Evolutionary conservation across 2,329 filamentous ascomycete genomes (phyloP), one percentile per base, ranked within the genome.

Genomic region (Tolypocladium ovalisporum): DNA sequence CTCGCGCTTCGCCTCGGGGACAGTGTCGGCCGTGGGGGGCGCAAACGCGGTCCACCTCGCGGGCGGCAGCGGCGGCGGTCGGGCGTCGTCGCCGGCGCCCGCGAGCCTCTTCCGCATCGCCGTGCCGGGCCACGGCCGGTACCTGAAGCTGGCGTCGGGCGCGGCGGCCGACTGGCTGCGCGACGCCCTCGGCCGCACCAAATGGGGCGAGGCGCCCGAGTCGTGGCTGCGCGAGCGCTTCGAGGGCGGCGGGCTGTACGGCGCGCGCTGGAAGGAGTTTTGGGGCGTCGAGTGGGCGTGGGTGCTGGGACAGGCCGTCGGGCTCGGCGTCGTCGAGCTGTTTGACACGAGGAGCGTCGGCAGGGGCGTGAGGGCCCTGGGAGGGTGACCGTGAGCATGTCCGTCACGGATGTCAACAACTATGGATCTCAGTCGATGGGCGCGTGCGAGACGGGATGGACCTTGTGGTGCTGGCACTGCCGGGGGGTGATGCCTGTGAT

Each of bases 331-430:
- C 19, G 79, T 90, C 4, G 88, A 92, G 70, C 72, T 89, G 17
- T 92, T 92, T 68, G 82, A 89, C 65, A 91, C 88, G 15, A 78
- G 85, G 17, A 87, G 83, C 64, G 86, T 90, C n/a, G 88, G 88
- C 1, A 76, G 80, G 59, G 88, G 83, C 13, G 79, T 89, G 58
- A 76, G 83, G 62, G 70, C 71, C 54, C 57, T 78, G 57, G 70
- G 68, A 59, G 61, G 53, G n/a, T 62, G 61, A 63, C 32, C 51
- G 44, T 52, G 15, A 27, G 44, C 44, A 1, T 29, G 24, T 47
- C 42, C 57, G 39, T 54, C 17, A n/a, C n/a, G n/a, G n/a, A n/a
- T n/a, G n/a, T n/a, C n/a, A n/a, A n/a, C n/a, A n/a, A n/a, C n/a
- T n/a, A n/a, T n/a, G n/a, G 12, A 37, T 52, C 5, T n/a, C 9